Base-by-base conservation (phyloP, 805 yeast genomes). In the Cyberlindnera euphorbiiphila region DNA sequence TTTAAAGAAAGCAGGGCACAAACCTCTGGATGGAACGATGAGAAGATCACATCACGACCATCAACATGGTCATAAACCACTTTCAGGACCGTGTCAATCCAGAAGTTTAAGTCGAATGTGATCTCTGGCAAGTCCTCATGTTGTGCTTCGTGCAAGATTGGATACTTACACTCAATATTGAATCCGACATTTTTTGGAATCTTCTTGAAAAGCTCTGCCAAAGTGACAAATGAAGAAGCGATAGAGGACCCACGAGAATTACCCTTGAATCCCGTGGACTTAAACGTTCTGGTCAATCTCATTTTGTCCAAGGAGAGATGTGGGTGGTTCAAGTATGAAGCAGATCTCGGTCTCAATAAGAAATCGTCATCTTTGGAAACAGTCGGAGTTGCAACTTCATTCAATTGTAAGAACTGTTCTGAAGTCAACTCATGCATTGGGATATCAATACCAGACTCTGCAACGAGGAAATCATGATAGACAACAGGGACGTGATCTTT, bases 11-110 rank as follows among this genome's bases (percentile, higher is more conserved):
- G 65, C 69, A 88, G 67, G 36, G 85, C 61, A 61, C 98, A 91
- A 22, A 87, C 75, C 58, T 91, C 98, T 0, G 98, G 98, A 54
- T 91, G 95, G 72, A 91, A 91, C 3, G 95, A 85, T 2, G 96
- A 86, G 53, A 91, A 85, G 14, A 91, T 81, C 29, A 91, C 75
- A 57, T 91, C 96, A 49, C 98, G 71, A 8, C 87, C 89, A 25
- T 75, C 68, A 7, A 79, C 78, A 59, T 84, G 70, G 42, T 85
- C 94, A 56, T 83, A 89, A 12, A 91, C 91, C 19, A 71, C 72
- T 49, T 82, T 69, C 48, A 91, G 69, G 13, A 91, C 85, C 0
- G 95, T 85, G 59, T 91, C 97, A 24, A 87, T 85, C 79, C 88
- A 91, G 49, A 71, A 72, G 59, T 91, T 91, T 66, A 88, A 68